Conservation (phyloP, 108 stramenopile genomes). For the Aurantiochytrium sp. region DNA sequence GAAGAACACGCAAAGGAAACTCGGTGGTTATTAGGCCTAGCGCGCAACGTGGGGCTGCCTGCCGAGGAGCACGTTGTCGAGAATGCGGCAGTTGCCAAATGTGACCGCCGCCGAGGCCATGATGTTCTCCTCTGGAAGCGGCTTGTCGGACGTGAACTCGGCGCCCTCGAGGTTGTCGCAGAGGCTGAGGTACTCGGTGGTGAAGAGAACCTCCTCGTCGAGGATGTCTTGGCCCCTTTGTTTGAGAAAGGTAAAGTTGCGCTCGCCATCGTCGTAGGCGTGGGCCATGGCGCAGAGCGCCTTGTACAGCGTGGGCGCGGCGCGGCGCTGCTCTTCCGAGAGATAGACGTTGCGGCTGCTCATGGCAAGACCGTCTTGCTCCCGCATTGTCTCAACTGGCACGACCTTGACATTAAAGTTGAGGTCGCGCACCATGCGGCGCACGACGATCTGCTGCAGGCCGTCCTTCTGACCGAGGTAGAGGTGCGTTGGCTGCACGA, state of each 20-base stretch:
- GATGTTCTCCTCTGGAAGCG: background rate
- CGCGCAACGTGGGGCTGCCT: background rate
- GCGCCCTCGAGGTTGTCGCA: background rate
- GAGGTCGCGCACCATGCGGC: slow-evolving; percentile 75
- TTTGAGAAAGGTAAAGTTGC: background rate
- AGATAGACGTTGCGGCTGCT: slow-evolving; percentile 93
- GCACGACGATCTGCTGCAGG: slow-evolving; percentile 82
- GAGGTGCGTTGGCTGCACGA: slow-evolving; percentile 79
- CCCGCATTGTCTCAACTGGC: slow-evolving; percentile 73
- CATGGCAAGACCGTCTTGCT: slow-evolving; percentile 88
- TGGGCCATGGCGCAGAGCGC: slow-evolving; percentile 54
- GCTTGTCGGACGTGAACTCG: background rate
- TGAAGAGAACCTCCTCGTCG: slow-evolving; percentile 9
- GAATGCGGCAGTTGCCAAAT: slow-evolving; percentile 3
- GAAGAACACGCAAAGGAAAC: background rate
- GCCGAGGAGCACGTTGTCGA: slow-evolving; percentile 12
- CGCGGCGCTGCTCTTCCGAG: slow-evolving; percentile 63
- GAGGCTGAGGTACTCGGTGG: background rate
- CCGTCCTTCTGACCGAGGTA: slow-evolving; percentile 99
- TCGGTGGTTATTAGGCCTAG: too few species aligned
- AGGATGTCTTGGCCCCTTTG: background rate
- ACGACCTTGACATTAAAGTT: slow-evolving; percentile 64
- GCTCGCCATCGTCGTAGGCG: background rate
- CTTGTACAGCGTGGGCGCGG: slow-evolving; percentile 73
- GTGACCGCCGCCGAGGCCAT: background rate